A percentile compares a stretch with the other conserved stretches of the same genome.
Evolutionary conservation across 148 eudicot genomes (phyloP).

Genomic region (Drosera capensis): DNA sequence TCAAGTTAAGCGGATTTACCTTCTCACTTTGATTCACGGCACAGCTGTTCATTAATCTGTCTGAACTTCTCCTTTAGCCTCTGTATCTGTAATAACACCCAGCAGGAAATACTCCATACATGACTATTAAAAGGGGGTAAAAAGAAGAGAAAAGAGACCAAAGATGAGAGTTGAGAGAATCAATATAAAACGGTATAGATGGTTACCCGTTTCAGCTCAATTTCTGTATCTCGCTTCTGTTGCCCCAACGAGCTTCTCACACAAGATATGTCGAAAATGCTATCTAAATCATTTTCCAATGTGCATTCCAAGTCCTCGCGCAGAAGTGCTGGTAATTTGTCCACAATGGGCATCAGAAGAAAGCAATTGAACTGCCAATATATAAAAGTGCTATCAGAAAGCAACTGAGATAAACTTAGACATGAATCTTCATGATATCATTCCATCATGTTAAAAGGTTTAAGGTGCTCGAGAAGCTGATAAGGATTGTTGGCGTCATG

Average conservation of each 20-base stretch:
- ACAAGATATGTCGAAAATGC: constrained; percentile 54
- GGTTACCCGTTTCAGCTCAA: constrained; percentile 78
- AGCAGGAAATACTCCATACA: not conserved
- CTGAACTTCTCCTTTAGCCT: constrained; percentile 78
- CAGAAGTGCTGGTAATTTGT: constrained; percentile 85
- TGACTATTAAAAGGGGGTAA: constrained; percentile 1
- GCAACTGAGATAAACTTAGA: not conserved
- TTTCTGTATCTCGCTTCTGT: constrained; percentile 57
- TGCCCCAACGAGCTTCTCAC: constrained; percentile 55
- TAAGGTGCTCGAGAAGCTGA: too few relatives aligned
- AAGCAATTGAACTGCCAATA: constrained; percentile 87
- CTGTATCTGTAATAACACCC: constrained; percentile 43
- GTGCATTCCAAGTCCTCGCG: constrained; percentile 73
- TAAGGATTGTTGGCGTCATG: too few relatives aligned
- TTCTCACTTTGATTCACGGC: constrained; percentile 15
- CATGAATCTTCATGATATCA: too few relatives aligned
- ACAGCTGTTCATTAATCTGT: constrained; percentile 53
- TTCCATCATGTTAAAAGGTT: too few relatives aligned
- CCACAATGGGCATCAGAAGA: constrained; percentile 90
- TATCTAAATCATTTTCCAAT: constrained; percentile 62
- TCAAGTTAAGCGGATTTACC: too few relatives aligned
- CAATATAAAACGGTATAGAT: too few relatives aligned
- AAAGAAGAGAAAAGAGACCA: constrained; percentile 1
- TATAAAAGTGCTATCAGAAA: not conserved
- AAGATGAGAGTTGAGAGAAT: not conserved